Conservation (phyloP, 2,329 filamentous ascomycete species). For the Neoscytalidium dimidiatum region DNA sequence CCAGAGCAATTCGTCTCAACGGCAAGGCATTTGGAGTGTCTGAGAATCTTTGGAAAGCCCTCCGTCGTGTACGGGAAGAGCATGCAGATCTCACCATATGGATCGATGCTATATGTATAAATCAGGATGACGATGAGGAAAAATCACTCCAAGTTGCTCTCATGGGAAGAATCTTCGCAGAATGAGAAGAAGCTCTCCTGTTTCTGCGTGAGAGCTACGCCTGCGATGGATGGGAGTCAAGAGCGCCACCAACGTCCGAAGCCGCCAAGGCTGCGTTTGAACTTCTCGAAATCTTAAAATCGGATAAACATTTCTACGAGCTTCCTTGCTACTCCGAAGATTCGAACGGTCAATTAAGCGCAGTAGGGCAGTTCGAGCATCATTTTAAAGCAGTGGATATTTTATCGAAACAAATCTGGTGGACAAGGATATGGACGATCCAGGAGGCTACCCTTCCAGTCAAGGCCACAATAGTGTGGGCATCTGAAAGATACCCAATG, state of each 20-base stretch:
- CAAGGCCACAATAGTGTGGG: not conserved
- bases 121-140: conserved; percentile 34
- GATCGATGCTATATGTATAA: conserved; percentile 34
- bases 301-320: not conserved
- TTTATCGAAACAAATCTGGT: not conserved
- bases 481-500: not conserved
- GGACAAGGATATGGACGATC: not conserved
- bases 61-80: not conserved
- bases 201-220: conserved; percentile 17
- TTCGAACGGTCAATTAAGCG: not conserved
- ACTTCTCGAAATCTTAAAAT: not conserved
- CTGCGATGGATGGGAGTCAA: not conserved
- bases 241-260: not conserved
- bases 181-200: not conserved
- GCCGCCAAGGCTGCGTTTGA: not conserved
- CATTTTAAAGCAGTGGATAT: not conserved
- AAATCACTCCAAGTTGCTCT: conserved; percentile 35
- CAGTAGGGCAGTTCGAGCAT: not conserved
- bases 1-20: not conserved
- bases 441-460: not conserved
- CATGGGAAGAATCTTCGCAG: conserved; percentile 36
- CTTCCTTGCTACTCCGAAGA: not conserved
- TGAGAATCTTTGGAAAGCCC: not conserved
- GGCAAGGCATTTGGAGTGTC: not conserved
- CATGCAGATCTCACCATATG: conserved; percentile 24